Evolutionary conservation across 1,284 basidiomycete genomes (phyloP).

Genomic region (Somion occarium): DNA sequence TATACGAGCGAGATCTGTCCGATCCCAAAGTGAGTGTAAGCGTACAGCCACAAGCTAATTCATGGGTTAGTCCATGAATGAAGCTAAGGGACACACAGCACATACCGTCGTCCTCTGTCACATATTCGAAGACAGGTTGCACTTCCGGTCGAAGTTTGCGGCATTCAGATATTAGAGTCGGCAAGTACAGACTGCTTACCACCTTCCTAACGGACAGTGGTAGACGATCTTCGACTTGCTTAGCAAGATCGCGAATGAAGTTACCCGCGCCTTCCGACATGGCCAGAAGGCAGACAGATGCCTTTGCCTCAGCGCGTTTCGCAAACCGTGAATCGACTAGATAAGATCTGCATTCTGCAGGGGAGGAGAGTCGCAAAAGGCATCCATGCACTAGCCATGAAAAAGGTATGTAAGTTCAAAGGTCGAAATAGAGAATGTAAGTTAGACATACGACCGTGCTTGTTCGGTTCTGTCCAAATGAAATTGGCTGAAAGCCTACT

Average conservation of each 20-base stretch:
- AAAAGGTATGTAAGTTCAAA: conserved; percentile 4
- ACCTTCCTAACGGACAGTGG: conserved; percentile 37
- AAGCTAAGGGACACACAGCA: conserved; percentile 1
- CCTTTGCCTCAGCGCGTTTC: conserved; percentile 57
- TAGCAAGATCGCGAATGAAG: conserved; percentile 44
- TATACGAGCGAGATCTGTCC: conserved; percentile 33
- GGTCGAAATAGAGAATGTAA: background rate
- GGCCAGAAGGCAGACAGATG: conserved; percentile 56
- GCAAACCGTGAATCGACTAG: conserved; percentile 54
- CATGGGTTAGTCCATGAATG: no score
- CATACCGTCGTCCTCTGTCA: conserved; percentile 44
- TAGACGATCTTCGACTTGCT: conserved; percentile 39
- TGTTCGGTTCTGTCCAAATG: conserved; percentile 30
- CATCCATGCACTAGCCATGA: conserved; percentile 49
- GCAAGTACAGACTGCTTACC: conserved; percentile 38
- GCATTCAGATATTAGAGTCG: conserved; percentile 40
- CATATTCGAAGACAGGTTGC: conserved; percentile 35
- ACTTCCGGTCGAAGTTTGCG: conserved; percentile 34
- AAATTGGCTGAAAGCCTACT: conserved; percentile 39
- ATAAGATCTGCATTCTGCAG: conserved; percentile 45
- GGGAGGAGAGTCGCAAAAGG: conserved; percentile 50
- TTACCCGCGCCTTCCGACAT: conserved; percentile 53
- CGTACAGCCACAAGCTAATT: conserved; percentile 52
- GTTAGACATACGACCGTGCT: background rate
- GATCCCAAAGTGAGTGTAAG: conserved; percentile 38